A percentile compares a stretch with the other conserved stretches of the same genome.
Evolutionary conservation across 768 basidiomycete species (phyloP).

Genomic region (Russula sp.): DNA sequence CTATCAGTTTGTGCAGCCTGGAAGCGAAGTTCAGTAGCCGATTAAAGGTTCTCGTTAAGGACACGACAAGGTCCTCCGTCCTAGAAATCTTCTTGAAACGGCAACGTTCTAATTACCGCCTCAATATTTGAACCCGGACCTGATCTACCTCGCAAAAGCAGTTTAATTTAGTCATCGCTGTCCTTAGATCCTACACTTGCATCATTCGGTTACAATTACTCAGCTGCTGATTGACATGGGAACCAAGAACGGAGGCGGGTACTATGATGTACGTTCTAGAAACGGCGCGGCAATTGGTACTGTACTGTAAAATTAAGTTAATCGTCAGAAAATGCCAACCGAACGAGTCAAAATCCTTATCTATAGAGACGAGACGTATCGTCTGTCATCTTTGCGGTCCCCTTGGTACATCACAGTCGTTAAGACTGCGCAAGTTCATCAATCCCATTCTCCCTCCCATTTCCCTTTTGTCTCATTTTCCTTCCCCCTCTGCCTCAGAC

Average conservation of each 20-base stretch:
- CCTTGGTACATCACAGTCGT: not conserved
- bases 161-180: not conserved
- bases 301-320: not conserved
- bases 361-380: not conserved
- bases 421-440: constrained; percentile 3
- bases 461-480: not conserved
- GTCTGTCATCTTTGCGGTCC: constrained; percentile 6
- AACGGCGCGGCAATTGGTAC: not conserved
- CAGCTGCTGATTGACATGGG: constrained; percentile 1
- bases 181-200: too few species aligned
- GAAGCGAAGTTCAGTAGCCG: not conserved
- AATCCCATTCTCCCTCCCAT: not conserved
- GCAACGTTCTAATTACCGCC: too few species aligned
- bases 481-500: too few species aligned
- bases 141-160: not conserved
- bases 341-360: not conserved
- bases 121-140: not conserved
- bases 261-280: not conserved
- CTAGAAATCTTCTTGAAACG: not conserved
- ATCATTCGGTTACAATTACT: not conserved
- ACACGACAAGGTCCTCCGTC: not conserved
- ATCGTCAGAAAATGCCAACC: not conserved
- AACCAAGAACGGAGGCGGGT: not conserved
- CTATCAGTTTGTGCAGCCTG: not conserved
- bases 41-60: not conserved